Evolutionary conservation across 208 protist genomes (phyloP).

Genomic region (Trypanosoma avium): DNA sequence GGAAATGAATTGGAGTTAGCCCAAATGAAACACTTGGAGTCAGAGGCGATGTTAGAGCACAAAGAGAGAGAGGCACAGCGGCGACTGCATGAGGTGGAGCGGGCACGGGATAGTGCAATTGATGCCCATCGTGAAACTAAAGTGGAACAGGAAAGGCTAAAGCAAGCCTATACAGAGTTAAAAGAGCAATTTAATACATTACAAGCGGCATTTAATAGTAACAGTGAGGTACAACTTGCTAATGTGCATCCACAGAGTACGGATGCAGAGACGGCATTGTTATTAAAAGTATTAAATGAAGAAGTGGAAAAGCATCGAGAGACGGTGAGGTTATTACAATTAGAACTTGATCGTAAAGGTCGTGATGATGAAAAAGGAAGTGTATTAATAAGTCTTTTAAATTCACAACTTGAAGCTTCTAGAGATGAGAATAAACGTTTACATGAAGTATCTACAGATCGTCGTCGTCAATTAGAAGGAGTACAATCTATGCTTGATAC

Average conservation of each 20-base stretch:
- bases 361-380: constrained; percentile 85
- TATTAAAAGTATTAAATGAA: constrained; percentile 77
- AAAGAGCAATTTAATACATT: constrained; percentile 30
- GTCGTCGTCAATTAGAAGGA: constrained; percentile 42
- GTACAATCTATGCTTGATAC: constrained; percentile 50
- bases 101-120: constrained; percentile 30
- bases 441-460: constrained; percentile 47
- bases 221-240: constrained; percentile 2
- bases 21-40: constrained; percentile 52
- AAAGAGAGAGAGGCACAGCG: constrained; percentile 30
- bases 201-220: constrained; percentile 19
- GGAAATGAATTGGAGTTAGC: constrained; percentile 73
- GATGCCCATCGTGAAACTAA: constrained; percentile 13
- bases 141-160: constrained; percentile 31
- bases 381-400: constrained; percentile 79
- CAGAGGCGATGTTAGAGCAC: constrained; percentile 28
- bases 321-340: constrained; percentile 49
- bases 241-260: constrained; percentile 27
- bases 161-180: constrained; percentile 24
- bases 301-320: constrained; percentile 81
- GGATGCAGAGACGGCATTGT: constrained; percentile 70
- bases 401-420: constrained; percentile 78
- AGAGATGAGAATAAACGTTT: constrained; percentile 80
- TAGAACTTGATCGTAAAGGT: constrained; percentile 54
- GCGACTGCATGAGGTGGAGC: constrained; percentile 28